phyloP scores from a whole-genome alignment of 2,329 filamentous ascomycete genomes.

The Monilinia aucupariae region DNA sequence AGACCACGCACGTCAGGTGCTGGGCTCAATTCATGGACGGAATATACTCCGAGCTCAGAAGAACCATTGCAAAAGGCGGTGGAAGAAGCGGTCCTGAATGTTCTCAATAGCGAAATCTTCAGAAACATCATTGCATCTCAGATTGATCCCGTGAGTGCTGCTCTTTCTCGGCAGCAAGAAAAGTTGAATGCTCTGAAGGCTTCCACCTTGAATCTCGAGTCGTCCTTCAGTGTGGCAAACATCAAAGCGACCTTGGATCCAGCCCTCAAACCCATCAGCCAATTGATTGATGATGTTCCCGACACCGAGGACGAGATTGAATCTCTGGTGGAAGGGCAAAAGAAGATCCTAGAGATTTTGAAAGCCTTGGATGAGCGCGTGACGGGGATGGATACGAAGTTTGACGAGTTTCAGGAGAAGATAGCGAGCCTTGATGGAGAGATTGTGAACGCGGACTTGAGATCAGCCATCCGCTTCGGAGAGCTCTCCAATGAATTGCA shows the following conservation, averaged over 20 bases:
- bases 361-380: slow-evolving; percentile 20
- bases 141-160: slow-evolving; percentile 21
- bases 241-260: slow-evolving; percentile 20
- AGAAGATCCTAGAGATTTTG: slow-evolving; percentile 17
- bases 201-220: slow-evolving; percentile 26
- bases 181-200: slow-evolving; percentile 26
- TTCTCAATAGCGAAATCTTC: slow-evolving; percentile 25
- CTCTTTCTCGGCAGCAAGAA: slow-evolving; percentile 23
- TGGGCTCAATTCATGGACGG: slow-evolving; percentile 14
- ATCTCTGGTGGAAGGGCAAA: slow-evolving; percentile 18
- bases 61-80: slow-evolving; percentile 22
- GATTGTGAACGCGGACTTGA: slow-evolving; percentile 23
- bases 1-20: slow-evolving; percentile 20
- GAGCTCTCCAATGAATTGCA: slow-evolving; percentile 29
- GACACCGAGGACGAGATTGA: slow-evolving; percentile 21
- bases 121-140: slow-evolving; percentile 25
- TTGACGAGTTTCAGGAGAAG: slow-evolving; percentile 21
- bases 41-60: slow-evolving; percentile 18
- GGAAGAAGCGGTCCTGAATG: slow-evolving; percentile 23
- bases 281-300: slow-evolving; percentile 20
- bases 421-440: slow-evolving; percentile 21
- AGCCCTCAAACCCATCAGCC: slow-evolving; percentile 19
- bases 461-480: slow-evolving; percentile 26
- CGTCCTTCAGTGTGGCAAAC: slow-evolving; percentile 20
- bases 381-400: slow-evolving; percentile 16